Evolutionary conservation across 106 monocot species (phyloP), one percentile per base, ranked within the genome.

Genomic region (Apostasia shenzhenica): DNA sequence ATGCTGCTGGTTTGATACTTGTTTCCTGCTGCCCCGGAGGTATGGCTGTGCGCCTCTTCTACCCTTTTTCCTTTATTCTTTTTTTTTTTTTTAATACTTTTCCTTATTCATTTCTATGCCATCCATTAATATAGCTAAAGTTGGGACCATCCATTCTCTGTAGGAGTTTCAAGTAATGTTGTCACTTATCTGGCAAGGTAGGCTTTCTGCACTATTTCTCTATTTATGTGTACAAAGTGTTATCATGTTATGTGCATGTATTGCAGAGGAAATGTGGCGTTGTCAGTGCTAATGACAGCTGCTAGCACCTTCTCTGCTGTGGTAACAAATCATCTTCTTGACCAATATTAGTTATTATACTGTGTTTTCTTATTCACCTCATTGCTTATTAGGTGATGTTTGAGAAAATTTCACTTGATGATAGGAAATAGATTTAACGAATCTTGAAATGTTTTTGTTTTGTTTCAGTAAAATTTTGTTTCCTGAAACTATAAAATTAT

Each of bases 11-110:
- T 6, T 73, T 95, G 55, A 91, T 95, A 76, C 64, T 95, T 42
- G 91, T 95, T 26, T 43, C 79, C n/a, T 95, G 95, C 86, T 95
- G 95, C 42, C 95, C 95, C 57, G 95, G 95, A 82, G 95, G 95
- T 92, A n/a, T 76, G 45, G 26, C 5, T 63, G 1, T 14, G 37
- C 3, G 4, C 50, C 39, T 67, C 69, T 9, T 10, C 61, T 41
- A 45, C 3, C 12, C 45, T 46, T 63, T 3, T n/a, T 46, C 3
- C 6, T 26, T 26, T 26, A 0, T 26, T 26, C 26, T 26, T 26
- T 5, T 26, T 56, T 45, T 7, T 6, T 48, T 63, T n/a, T n/a
- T n/a, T n/a, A n/a, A 6, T 39, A 59, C 39, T 37, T 14, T 63
- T 4, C 14, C 4, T 68, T 49, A 44, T 13, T 61, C 1, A 41